Evolutionary conservation across 2,329 filamentous ascomycete species (phyloP).

Genomic region (Epichloe coenophiala): DNA sequence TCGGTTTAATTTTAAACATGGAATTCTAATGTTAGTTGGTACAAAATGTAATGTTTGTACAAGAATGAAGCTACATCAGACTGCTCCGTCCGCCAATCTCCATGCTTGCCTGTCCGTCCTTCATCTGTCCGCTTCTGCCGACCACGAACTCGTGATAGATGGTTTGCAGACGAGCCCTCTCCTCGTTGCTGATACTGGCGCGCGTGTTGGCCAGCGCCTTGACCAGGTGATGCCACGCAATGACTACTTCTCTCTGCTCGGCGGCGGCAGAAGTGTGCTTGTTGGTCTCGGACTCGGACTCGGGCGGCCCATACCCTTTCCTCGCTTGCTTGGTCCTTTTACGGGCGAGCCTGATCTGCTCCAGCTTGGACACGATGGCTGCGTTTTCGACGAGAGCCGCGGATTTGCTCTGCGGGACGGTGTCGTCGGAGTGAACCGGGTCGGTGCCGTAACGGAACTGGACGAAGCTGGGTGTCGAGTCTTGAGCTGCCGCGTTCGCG

Average conservation of each 20-base stretch:
- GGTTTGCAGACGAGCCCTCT: conserved; percentile 56
- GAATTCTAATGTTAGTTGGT: neutral
- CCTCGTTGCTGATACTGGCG: conserved; percentile 68
- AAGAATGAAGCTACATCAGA: conserved; percentile 55
- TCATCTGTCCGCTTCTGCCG: conserved; percentile 89
- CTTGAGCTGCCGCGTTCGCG: conserved; percentile 13
- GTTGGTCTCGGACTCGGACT: conserved; percentile 14
- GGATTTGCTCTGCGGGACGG: conserved; percentile 34
- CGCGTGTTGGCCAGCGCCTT: conserved; percentile 65
- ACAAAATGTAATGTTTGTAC: conserved; percentile 1
- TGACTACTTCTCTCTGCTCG: conserved; percentile 56
- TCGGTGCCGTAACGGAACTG: conserved; percentile 72
- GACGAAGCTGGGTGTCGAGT: conserved; percentile 45
- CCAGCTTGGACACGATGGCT: conserved; percentile 67
- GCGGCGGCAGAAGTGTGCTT: conserved; percentile 8
- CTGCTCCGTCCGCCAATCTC: conserved; percentile 89
- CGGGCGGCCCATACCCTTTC: too few species aligned
- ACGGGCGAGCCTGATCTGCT: conserved; percentile 60
- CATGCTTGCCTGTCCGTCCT: conserved; percentile 76
- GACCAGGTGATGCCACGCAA: conserved; percentile 71
- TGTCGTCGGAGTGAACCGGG: conserved; percentile 27
- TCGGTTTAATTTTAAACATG: neutral
- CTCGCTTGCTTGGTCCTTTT: conserved; percentile 28
- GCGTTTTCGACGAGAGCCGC: conserved; percentile 60
- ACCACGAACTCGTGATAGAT: conserved; percentile 93